Base-by-base conservation (phyloP, 2,329 filamentous ascomycete genomes). In the Lecanicillium sp. region DNA sequence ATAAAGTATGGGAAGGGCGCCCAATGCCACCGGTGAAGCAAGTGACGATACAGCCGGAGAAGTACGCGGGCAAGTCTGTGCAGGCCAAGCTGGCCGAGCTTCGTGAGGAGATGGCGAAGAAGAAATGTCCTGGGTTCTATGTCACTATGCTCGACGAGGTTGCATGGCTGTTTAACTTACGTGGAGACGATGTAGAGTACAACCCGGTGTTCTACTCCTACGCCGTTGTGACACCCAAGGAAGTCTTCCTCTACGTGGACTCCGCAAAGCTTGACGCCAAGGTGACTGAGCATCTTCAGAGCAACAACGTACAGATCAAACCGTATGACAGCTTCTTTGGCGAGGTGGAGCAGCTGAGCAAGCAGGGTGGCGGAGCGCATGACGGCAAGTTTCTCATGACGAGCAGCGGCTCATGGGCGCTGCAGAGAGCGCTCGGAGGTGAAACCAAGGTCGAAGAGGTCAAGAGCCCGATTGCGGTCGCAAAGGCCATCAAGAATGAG, bases 161-260 rank as follows among this genome's bases (percentile, higher is more conserved):
- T 51, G 92, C 92, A 10, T 98, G 92, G 92, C 72, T 98, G n/a
- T 96, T 96, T 69, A 98, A 98, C 62, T 67, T 98, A 35, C 81
- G 92, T 50, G 92, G 92, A 51, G 92, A 75, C 59, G 92, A 97
- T 57, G 97, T 98, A 48, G 87, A 88, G 0, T 98, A 92, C 67
- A 98, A 98, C 57, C 92, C 92, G 0, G 92, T 98, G 36, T 97
- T 98, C 69, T 97, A 97, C 64, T 92, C 90, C 13, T 98, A 97
- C 54, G 90, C 90, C 32, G 75, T 92, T 30, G 69, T 98, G 46
- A 97, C 92, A 3, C 78, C 81, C 2, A 80, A 72, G 10, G 69
- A 77, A 2, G 86, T 83, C 17, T 88, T 81, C 2, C 72, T 98
- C 5, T 98, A 96, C 54, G 69, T 97, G 42, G 84, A 97, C 54